These are phyloP conservation scores for Coriolopsis trogii DNA, from an alignment of 1,284 basidiomycete species.

Conservation along the genomic window DNA sequence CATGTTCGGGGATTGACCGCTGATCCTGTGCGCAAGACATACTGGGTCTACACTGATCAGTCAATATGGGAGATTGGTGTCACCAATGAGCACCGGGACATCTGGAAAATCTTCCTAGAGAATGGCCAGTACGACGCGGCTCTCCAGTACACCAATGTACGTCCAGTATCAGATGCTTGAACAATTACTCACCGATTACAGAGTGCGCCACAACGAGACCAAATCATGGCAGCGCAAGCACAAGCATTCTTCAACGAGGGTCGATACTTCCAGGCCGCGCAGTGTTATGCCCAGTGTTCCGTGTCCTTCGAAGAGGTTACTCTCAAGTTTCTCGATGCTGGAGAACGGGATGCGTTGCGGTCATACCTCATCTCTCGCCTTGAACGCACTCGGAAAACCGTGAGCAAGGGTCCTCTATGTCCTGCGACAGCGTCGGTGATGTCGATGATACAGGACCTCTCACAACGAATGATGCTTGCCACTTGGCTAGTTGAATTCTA, in stretches of 20 bases:
- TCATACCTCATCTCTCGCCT: slow-evolving; percentile 90
- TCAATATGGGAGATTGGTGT: slow-evolving; percentile 91
- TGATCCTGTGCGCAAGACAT: slow-evolving; percentile 88
- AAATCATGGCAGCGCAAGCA: slow-evolving; percentile 85
- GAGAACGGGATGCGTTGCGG: slow-evolving; percentile 90
- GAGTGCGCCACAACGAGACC: slow-evolving; percentile 85
- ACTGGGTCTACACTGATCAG: slow-evolving; percentile 93
- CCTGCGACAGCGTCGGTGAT: no score
- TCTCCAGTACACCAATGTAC: slow-evolving; percentile 80
- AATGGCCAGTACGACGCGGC: slow-evolving; percentile 81
- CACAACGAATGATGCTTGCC: slow-evolving; percentile 96
- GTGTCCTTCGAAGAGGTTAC: slow-evolving; percentile 92
- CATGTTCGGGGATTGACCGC: slow-evolving; percentile 72
- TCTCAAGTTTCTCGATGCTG: slow-evolving; percentile 87
- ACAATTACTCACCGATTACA: slow-evolving; percentile 33
- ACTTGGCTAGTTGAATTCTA: slow-evolving; percentile 99
- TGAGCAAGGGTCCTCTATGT: slow-evolving; percentile 44
- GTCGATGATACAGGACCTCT: slow-evolving; percentile 84
- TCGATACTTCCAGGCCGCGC: slow-evolving; percentile 89
- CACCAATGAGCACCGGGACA: slow-evolving; percentile 88
- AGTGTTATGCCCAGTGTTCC: slow-evolving; percentile 89
- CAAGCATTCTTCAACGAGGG: slow-evolving; percentile 82
- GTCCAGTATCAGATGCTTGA: background rate
- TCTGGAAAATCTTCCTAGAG: slow-evolving; percentile 92
- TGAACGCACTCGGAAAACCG: slow-evolving; percentile 79